Evolutionary conservation across 192 early-diverging fungal genomes (phyloP), one percentile per base, ranked within the genome.

Genomic region (Rhizophagus sp.): DNA sequence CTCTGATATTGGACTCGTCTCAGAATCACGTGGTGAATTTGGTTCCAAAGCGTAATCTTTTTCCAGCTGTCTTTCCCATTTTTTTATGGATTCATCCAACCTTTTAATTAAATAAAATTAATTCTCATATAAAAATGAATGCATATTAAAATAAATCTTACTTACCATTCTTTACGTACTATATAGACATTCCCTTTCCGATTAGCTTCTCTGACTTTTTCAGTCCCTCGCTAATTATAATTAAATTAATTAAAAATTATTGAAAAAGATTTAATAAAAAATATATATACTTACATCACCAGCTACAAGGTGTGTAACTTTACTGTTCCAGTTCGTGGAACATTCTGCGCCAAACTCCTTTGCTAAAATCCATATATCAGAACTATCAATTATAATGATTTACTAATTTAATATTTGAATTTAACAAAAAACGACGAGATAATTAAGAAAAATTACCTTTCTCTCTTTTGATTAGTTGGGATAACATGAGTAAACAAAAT

Each of bases 261-360:
- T 64, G 47, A 24, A 34, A 64, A 62, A 44, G 0, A 72, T 49
- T n/a, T 22, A 41, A n/a, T 12, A 41, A 74, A 25, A 76, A 33
- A 63, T 27, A 3, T 17, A 34, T 12, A 12, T 63, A 82, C 74
- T 85, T 88, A 93, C 93, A 81, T 95, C 94, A 7, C 90, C 90
- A 17, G 96, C 95, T 57, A 99, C 91, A 11, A 99, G 87, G 81
- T 99, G 98, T 0, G 98, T 98, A 10, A 95, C 91, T 24, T 83
- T 79, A 7, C 79, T 77, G 24, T 83, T 86, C 19, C 97, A 65
- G 10, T 94, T 89, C 0, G 80, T 80, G 2, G 85, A 89, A 81
- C 96, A 96, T 36, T 81, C 81, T 0, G 96, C 98, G 5, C 98
- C 98, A 89, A 97, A 98, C 22, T 84, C 84, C 47, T 75, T 73